Evolutionary conservation across 2,329 filamentous ascomycete species (phyloP).

Genomic region (Rhinocladiella mackenziei): DNA sequence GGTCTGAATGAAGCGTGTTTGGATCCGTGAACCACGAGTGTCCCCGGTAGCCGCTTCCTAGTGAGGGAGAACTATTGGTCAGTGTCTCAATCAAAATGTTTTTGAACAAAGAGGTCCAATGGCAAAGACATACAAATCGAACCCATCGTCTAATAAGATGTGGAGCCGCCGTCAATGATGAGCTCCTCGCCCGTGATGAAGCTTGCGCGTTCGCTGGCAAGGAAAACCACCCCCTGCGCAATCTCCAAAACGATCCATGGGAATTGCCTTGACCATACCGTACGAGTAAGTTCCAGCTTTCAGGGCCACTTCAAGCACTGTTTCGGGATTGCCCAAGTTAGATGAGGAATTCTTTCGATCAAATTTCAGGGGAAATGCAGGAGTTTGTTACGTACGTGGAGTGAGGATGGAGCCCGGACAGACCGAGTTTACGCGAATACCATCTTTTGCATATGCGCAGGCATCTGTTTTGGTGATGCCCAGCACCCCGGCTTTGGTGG

Average conservation of each 20-base stretch:
- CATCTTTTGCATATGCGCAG: constrained; percentile 49
- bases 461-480: constrained; percentile 55
- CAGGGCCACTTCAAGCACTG: constrained; percentile 8
- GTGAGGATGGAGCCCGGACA: constrained; percentile 29
- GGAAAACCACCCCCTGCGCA: constrained; percentile 6
- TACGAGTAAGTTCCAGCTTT: constrained; percentile 7
- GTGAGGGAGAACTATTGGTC: too few species aligned
- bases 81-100: too few species aligned
- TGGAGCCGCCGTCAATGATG: constrained; percentile 6
- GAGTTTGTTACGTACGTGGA: constrained; percentile 2
- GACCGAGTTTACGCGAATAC: constrained; percentile 28
- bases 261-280: constrained; percentile 6
- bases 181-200: constrained; percentile 11
- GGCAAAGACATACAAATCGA: too few species aligned
- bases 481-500: constrained; percentile 56
- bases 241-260: constrained; percentile 7
- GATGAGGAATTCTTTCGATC: not conserved
- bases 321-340: too few species aligned
- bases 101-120: too few species aligned
- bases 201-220: constrained; percentile 7
- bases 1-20: too few species aligned
- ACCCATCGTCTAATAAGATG: too few species aligned
- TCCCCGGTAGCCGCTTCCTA: too few species aligned
- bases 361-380: not conserved
- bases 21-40: too few species aligned